Conservation (phyloP, 352 stramenopile species). For the Phytophthora idaei region DNA sequence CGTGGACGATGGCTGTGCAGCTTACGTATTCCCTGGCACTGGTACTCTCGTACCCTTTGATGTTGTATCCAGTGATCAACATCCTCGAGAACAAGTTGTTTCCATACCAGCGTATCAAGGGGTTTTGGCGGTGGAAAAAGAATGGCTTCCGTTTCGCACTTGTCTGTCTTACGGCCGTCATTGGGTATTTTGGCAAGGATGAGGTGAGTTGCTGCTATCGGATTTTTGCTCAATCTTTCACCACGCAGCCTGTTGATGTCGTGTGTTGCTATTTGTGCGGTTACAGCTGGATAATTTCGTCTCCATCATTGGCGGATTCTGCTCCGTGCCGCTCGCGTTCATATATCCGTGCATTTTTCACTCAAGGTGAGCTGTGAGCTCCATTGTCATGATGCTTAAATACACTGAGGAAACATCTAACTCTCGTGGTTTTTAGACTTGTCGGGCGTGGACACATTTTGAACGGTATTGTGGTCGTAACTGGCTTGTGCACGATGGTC, state of each 20-base stretch:
- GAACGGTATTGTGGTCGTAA: slow-evolving; percentile 43
- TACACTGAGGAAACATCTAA: slow-evolving; percentile 4
- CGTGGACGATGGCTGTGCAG: slow-evolving; percentile 60
- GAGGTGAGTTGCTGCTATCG: slow-evolving; percentile 24
- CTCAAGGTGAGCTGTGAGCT: slow-evolving; percentile 31
- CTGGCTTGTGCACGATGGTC: slow-evolving; percentile 57
- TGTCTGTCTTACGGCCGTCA: slow-evolving; percentile 60
- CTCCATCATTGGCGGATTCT: slow-evolving; percentile 68
- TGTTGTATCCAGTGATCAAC: slow-evolving; percentile 70
- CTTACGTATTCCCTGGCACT: slow-evolving; percentile 65
- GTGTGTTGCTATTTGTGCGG: not conserved
- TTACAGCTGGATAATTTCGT: slow-evolving; percentile 66
- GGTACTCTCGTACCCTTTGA: slow-evolving; percentile 68
- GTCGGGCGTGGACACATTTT: slow-evolving; percentile 45
- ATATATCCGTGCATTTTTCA: slow-evolving; percentile 76
- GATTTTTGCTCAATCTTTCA: not conserved
- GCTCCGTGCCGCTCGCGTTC: slow-evolving; percentile 68
- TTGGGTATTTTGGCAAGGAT: slow-evolving; percentile 65
- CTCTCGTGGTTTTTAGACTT: slow-evolving; percentile 23
- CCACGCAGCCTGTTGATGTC: not conserved
- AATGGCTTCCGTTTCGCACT: slow-evolving; percentile 64
- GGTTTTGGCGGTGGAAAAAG: slow-evolving; percentile 66
- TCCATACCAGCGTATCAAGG: slow-evolving; percentile 42
- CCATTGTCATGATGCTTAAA: not conserved
- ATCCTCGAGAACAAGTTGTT: slow-evolving; percentile 66